phyloP scores from a whole-genome alignment of 805 yeast species.

The Lachancea dasiensis region DNA sequence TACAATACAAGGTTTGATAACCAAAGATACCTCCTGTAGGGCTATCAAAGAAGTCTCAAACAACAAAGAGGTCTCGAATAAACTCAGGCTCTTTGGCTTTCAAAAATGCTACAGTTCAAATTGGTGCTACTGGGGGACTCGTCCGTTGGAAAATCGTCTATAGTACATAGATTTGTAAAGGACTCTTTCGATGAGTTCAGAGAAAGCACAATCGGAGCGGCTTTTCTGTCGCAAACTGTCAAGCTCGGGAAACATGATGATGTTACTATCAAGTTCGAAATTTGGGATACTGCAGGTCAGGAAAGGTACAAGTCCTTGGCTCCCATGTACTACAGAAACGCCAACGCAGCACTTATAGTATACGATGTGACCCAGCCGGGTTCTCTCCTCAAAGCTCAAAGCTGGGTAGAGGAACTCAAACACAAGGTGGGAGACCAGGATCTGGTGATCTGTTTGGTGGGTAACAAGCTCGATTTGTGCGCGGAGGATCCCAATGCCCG shows the following conservation, averaged over 20 bases:
- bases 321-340: slow-evolving; percentile 77
- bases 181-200: slow-evolving; percentile 70
- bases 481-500: slow-evolving; percentile 42
- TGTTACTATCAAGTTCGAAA: slow-evolving; percentile 47
- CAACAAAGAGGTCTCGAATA: too few relatives aligned
- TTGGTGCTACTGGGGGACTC: slow-evolving; percentile 75
- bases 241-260: slow-evolving; percentile 26
- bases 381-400: slow-evolving; percentile 72
- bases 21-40: too few relatives aligned
- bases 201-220: slow-evolving; percentile 98
- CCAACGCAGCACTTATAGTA: slow-evolving; percentile 80
- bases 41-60: too few relatives aligned
- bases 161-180: slow-evolving; percentile 74
- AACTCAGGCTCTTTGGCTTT: not conserved
- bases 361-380: slow-evolving; percentile 70
- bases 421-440: slow-evolving; percentile 68
- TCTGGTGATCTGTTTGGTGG: slow-evolving; percentile 78
- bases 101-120: slow-evolving; percentile 45
- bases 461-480: slow-evolving; percentile 72
- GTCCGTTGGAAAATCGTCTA: slow-evolving; percentile 76
- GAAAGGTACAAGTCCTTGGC: slow-evolving; percentile 78
- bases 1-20: too few relatives aligned
- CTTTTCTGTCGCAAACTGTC: slow-evolving; percentile 80
- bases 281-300: slow-evolving; percentile 98
- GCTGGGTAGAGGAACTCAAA: slow-evolving; percentile 89